Evolutionary conservation across 2,329 filamentous ascomycete species (phyloP).

Genomic region (Lecanoromycetidae sp.): DNA sequence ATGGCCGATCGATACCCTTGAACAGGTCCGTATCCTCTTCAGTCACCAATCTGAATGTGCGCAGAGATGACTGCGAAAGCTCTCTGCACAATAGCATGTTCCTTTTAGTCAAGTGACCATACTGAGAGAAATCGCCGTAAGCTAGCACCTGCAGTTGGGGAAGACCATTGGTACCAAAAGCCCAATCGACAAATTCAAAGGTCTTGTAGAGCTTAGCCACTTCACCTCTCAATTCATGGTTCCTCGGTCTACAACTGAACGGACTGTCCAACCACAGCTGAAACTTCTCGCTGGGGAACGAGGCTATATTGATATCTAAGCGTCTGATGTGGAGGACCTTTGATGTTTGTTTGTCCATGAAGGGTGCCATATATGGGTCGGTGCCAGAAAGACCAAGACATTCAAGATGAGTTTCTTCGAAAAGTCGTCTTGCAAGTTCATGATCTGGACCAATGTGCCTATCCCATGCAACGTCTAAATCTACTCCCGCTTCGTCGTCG

Average conservation of each 20-base stretch:
- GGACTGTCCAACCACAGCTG: background rate
- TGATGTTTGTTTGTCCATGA: too few species aligned
- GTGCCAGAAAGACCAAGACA: background rate
- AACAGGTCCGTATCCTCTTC: background rate
- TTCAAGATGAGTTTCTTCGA: background rate
- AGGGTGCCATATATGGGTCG: background rate
- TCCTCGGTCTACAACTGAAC: background rate
- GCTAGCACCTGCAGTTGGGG: background rate
- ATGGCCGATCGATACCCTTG: background rate
- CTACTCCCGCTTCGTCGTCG: background rate
- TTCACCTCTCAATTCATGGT: background rate
- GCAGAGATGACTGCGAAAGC: background rate
- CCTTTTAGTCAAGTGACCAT: background rate
- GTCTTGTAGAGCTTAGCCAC: too few species aligned
- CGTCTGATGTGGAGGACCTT: background rate
- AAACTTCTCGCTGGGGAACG: background rate
- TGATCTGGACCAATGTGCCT: too few species aligned
- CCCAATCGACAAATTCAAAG: background rate
- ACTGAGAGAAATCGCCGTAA: background rate
- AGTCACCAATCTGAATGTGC: background rate
- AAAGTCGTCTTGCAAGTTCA: background rate
- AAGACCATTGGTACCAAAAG: background rate
- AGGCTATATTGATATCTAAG: background rate
- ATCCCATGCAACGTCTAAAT: too few species aligned
- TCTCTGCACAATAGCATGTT: background rate